A percentile compares a stretch with the other conserved stretches of the same genome.
These are phyloP conservation scores for Chlamydomonas sp. DNA, from an alignment of 139 green algal species.

Conservation along the genomic window DNA sequence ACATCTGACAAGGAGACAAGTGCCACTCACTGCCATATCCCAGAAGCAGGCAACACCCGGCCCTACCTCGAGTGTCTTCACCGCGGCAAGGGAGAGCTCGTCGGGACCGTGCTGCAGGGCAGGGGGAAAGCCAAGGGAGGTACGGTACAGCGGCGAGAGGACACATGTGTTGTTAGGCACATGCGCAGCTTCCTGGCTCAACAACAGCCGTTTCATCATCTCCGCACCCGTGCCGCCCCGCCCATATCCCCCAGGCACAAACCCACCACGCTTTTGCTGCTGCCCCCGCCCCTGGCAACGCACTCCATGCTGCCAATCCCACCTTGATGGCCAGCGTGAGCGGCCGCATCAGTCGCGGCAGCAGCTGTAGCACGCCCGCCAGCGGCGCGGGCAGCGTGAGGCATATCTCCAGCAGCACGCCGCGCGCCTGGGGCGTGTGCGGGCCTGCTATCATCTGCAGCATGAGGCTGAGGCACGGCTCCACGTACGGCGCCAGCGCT, in stretches of 20 bases:
- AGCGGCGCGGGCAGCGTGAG: slow-evolving; percentile 87
- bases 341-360: slow-evolving; percentile 88
- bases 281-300: too few relatives aligned
- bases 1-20: too few relatives aligned
- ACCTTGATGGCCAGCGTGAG: slow-evolving; percentile 80
- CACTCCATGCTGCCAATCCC: too few relatives aligned
- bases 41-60: too few relatives aligned
- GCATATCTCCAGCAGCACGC: slow-evolving; percentile 87
- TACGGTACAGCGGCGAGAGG: not conserved
- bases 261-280: too few relatives aligned
- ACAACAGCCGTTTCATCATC: too few relatives aligned
- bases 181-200: not conserved
- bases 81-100: slow-evolving; percentile 60
- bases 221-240: too few relatives aligned
- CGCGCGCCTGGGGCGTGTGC: slow-evolving; percentile 45
- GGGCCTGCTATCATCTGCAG: slow-evolving; percentile 75
- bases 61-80: slow-evolving; percentile 80
- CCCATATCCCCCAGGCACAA: too few relatives aligned
- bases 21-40: too few relatives aligned
- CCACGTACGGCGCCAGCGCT: slow-evolving; percentile 45
- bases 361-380: slow-evolving; percentile 77
- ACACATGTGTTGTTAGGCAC: not conserved
- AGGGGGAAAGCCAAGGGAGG: not conserved
- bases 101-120: slow-evolving; percentile 42
- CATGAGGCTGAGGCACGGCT: slow-evolving; percentile 57